Base-by-base conservation (phyloP, 306 rosid genomes). In the Oemleria cerasiformis region DNA sequence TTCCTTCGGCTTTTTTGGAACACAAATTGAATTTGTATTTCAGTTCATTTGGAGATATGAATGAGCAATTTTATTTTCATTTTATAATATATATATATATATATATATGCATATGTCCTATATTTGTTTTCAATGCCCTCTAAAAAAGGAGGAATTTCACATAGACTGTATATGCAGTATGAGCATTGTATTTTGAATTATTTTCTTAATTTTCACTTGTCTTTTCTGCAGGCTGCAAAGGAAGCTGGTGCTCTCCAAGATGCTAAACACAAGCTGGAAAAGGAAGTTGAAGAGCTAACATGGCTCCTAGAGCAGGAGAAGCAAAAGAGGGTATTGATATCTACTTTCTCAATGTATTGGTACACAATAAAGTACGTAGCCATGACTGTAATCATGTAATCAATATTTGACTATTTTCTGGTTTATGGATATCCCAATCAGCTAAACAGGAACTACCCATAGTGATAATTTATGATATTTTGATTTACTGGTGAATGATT, bases 221-320 rank as follows among this genome's bases (percentile, higher is more conserved):
- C 65, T 51, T 39, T 57, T 66, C 12, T 74, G 64, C 80, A 94
- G 99, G 99, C 96, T 70, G 96, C 99, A 50, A 91, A 75, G 84
- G 97, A 94, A 82, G 21, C 96, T 47, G 89, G 91, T 82, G 99
- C 89, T 73, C 92, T 94, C 44, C 91, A 91, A 84, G 96, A 88
- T 71, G 97, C 99, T 21, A 94, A 89, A 82, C 48, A 44, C 68
- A 76, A 82, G 81, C 85, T 94, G 71, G 96, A 91, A 87, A 80
- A 86, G 81, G 82, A 94, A 84, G 98, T 94, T 75, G 87, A 91
- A 86, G 98, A 89, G 76, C 81, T 94, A 79, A 89, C 78, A 45
- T 81, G 45, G 78, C 70, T 73, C 55, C 80, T 90, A 77, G 76
- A 93, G 81, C 67, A 75, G 66, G 98, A 93, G 88, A 86, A 84